Percentiles rank a stretch among this genome's conserved stretches.
Conservation (phyloP, 2,329 filamentous ascomycete genomes). For the Biscogniauxia mediterranea region DNA sequence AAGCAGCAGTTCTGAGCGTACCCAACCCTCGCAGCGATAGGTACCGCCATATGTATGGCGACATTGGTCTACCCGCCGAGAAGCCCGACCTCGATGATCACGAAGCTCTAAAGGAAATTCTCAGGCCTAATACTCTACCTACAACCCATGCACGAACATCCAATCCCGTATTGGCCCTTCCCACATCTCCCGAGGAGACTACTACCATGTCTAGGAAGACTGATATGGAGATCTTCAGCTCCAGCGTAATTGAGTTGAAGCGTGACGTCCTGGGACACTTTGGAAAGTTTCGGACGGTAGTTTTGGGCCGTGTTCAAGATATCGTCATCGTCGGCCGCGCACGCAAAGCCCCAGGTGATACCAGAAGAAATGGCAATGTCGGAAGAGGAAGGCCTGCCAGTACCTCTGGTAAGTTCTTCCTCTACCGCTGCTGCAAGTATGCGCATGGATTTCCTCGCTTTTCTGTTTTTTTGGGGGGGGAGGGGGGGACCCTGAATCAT, state of each 20-base stretch:
- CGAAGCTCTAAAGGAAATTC: slow-evolving; percentile 15
- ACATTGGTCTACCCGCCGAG: slow-evolving; percentile 21
- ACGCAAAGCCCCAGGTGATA: slow-evolving; percentile 29
- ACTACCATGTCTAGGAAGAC: slow-evolving; percentile 36
- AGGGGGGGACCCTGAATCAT: not conserved
- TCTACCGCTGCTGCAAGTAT: slow-evolving; percentile 14
- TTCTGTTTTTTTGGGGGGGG: not conserved
- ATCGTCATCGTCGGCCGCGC: slow-evolving; percentile 44
- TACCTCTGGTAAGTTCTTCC: slow-evolving; percentile 37
- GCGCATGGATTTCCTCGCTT: slow-evolving; percentile 13
- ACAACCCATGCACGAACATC: slow-evolving; percentile 1
- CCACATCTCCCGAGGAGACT: slow-evolving; percentile 32
- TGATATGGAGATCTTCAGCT: slow-evolving; percentile 29
- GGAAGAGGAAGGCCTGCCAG: slow-evolving; percentile 32
- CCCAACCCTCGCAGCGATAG: slow-evolving; percentile 35
- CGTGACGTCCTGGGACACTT: slow-evolving; percentile 69
- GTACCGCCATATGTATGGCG: slow-evolving; percentile 27
- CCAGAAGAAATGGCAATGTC: slow-evolving; percentile 36
- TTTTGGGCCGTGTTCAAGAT: slow-evolving; percentile 70
- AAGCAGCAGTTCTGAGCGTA: slow-evolving; percentile 30
- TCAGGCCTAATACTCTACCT: slow-evolving; percentile 10
- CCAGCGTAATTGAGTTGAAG: slow-evolving; percentile 61
- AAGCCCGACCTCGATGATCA: slow-evolving; percentile 25
- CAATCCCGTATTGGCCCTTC: slow-evolving; percentile 24
- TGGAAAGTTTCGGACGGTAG: slow-evolving; percentile 73